Conservation (phyloP, 2,329 filamentous ascomycete genomes). For the Neophaeococcomyces aloes region DNA sequence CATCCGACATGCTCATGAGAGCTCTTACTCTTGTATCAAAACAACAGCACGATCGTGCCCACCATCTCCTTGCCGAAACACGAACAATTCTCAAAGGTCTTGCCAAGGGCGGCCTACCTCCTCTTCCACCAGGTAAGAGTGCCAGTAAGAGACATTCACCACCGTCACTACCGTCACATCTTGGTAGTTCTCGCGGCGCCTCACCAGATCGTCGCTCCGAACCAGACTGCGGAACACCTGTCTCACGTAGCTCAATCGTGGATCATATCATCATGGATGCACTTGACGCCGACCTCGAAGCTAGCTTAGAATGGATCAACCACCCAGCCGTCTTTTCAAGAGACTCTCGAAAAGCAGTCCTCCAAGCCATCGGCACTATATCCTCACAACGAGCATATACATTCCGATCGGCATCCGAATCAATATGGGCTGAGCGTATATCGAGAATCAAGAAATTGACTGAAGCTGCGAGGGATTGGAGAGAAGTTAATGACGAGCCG, state of each 20-base stretch:
- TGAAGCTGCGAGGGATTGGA: constrained; percentile 80
- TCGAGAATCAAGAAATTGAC: constrained; percentile 70
- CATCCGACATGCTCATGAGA: constrained; percentile 92
- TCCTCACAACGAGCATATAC: constrained; percentile 89
- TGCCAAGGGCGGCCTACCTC: constrained; percentile 86
- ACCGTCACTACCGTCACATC: constrained; percentile 30
- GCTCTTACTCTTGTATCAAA: constrained; percentile 83
- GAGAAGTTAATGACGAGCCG: constrained; percentile 65
- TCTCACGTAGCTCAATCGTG: constrained; percentile 48
- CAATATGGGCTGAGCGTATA: constrained; percentile 77
- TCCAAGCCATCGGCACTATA: constrained; percentile 94
- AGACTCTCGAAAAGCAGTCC: constrained; percentile 86
- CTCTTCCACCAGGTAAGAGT: constrained; percentile 55
- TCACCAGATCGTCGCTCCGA: constrained; percentile 19
- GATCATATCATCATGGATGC: constrained; percentile 72
- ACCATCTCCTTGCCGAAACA: constrained; percentile 86
- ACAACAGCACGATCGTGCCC: constrained; percentile 84
- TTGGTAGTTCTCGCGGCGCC: constrained; percentile 25
- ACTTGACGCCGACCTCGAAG: constrained; percentile 81
- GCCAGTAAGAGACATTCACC: constrained; percentile 30
- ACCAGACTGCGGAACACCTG: constrained; percentile 33
- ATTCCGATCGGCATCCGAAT: constrained; percentile 80
- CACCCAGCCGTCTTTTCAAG: constrained; percentile 90
- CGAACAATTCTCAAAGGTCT: constrained; percentile 90
- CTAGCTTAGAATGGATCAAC: constrained; percentile 91